These are phyloP conservation scores for Teratosphaeria epicoccoides DNA, from an alignment of 2,329 filamentous ascomycete genomes.

Conservation along the genomic window DNA sequence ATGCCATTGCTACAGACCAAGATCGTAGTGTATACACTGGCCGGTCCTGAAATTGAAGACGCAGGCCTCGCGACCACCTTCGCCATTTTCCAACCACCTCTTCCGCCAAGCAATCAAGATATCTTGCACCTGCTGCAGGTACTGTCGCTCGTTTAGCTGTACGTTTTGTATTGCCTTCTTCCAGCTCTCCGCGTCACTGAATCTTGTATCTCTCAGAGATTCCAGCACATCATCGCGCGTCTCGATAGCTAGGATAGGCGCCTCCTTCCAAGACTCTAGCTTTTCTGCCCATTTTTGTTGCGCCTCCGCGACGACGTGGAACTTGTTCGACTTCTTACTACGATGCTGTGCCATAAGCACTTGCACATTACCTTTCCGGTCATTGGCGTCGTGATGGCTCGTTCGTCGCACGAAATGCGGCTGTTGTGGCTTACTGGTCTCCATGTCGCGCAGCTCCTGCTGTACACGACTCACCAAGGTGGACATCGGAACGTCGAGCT, in stretches of 20 bases:
- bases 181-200: constrained; percentile 79
- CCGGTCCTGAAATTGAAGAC: constrained; percentile 87
- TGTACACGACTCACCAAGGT: constrained; percentile 74
- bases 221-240: constrained; percentile 75
- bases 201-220: constrained; percentile 58
- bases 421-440: constrained; percentile 38
- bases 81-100: constrained; percentile 36
- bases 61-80: constrained; percentile 61
- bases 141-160: constrained; percentile 66
- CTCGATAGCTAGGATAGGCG: constrained; percentile 79
- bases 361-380: constrained; percentile 51
- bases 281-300: constrained; percentile 48
- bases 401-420: constrained; percentile 27
- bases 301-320: constrained; percentile 73
- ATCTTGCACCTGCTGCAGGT: constrained; percentile 72
- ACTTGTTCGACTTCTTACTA: constrained; percentile 85
- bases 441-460: constrained; percentile 69
- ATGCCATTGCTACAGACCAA: constrained; percentile 34
- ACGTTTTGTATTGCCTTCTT: constrained; percentile 67
- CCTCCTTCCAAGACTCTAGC: constrained; percentile 60
- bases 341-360: constrained; percentile 74
- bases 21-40: constrained; percentile 74
- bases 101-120: constrained; percentile 55
- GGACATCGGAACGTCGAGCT: constrained; percentile 61
- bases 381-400: constrained; percentile 31